Evolutionary conservation across 2,329 filamentous ascomycete genomes (phyloP).

Genomic region (Colletotrichum horii): DNA sequence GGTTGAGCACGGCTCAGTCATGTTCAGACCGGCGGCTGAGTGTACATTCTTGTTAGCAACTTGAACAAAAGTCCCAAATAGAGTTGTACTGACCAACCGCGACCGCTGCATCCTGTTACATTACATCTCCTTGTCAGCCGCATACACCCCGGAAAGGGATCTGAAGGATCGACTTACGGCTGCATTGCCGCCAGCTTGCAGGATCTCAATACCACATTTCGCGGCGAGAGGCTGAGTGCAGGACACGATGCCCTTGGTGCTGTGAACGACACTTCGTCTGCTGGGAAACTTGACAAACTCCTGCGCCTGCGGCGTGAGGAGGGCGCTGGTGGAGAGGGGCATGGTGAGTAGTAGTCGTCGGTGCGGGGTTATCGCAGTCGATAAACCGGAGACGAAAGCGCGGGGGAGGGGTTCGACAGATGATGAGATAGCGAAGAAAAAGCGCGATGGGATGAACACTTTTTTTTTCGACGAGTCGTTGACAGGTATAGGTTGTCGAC

Average conservation of each 20-base stretch:
- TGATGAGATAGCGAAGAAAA: background rate
- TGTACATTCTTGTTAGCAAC: background rate
- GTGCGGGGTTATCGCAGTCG: slow-evolving; percentile 11
- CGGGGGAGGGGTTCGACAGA: background rate
- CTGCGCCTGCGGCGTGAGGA: slow-evolving; percentile 50
- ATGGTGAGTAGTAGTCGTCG: slow-evolving; percentile 33
- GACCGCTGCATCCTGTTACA: slow-evolving; percentile 84
- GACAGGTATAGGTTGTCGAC: background rate
- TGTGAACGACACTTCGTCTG: slow-evolving; percentile 90
- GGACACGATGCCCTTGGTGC: slow-evolving; percentile 87
- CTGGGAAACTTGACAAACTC: slow-evolving; percentile 73
- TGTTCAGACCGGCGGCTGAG: slow-evolving; percentile 84
- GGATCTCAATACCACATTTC: slow-evolving; percentile 82
- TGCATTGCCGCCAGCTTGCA: slow-evolving; percentile 91
- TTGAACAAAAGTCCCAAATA: background rate
- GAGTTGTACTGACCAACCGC: slow-evolving; percentile 71
- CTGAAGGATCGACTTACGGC: slow-evolving; percentile 65
- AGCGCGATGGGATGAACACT: background rate
- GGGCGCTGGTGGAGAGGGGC: slow-evolving; percentile 51
- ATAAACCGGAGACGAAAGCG: background rate
- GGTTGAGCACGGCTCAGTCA: slow-evolving; percentile 91
- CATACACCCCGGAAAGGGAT: background rate
- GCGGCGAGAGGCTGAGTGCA: slow-evolving; percentile 90
- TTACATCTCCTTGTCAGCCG: slow-evolving; percentile 12
- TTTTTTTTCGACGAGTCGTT: background rate